Evolutionary conservation across 1,284 basidiomycete genomes (phyloP).

Genomic region (Mycena citricolor): DNA sequence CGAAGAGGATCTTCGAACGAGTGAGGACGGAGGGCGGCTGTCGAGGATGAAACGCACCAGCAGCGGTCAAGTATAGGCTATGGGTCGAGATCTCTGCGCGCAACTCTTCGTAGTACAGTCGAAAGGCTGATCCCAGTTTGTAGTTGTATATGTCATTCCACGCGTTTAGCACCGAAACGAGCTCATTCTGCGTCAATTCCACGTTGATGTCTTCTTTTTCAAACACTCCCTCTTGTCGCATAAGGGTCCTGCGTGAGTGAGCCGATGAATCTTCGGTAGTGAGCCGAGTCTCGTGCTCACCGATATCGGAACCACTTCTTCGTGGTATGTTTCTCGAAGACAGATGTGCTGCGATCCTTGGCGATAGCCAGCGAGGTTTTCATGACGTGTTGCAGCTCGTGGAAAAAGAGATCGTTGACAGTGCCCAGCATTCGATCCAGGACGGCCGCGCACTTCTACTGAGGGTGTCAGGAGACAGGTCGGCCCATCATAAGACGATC

Average conservation of each 20-base stretch:
- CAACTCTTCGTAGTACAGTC: slow-evolving; percentile 1
- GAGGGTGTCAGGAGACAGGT: too few relatives aligned
- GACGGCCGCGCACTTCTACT: too few relatives aligned
- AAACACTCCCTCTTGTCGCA: slow-evolving; percentile 11
- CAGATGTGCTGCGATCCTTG: neutral
- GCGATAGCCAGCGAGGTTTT: slow-evolving; percentile 13
- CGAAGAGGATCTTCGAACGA: neutral
- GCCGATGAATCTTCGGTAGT: neutral
- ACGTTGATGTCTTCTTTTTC: slow-evolving; percentile 13
- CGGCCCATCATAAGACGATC: too few relatives aligned
- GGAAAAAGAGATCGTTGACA: slow-evolving; percentile 3
- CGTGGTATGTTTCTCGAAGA: slow-evolving; percentile 4
- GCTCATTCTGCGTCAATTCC: slow-evolving; percentile 9
- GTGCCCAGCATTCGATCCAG: neutral
- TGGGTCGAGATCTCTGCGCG: neutral
- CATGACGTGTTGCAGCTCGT: neutral
- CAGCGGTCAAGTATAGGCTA: neutral
- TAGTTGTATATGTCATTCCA: slow-evolving; percentile 9
- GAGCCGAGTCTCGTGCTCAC: neutral
- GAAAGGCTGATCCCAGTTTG: too few relatives aligned
- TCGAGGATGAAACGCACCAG: neutral
- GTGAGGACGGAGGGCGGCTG: neutral
- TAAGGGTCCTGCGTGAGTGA: slow-evolving; percentile 9
- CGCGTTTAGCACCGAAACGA: neutral
- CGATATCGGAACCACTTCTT: slow-evolving; percentile 22